Base-by-base conservation (phyloP, 768 basidiomycete genomes). In the Lactarius vividus region DNA sequence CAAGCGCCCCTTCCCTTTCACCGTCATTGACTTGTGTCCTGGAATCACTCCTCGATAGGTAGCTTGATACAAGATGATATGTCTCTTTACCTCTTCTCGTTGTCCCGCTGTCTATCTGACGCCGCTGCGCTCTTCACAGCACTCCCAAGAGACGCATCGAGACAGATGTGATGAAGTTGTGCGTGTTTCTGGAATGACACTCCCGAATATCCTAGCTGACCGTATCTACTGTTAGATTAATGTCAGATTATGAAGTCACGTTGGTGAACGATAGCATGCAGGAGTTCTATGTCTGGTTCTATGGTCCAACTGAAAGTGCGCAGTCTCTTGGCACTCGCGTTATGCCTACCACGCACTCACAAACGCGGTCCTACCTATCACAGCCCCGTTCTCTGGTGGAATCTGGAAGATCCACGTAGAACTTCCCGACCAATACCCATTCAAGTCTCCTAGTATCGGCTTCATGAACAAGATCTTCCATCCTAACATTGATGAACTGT, bases 401-500 rank as follows among this genome's bases (percentile, higher is more conserved):
- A 91, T 95, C 62, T 99, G 97, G 97, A 97, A 96, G 84, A 96
- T 99, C 67, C 97, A 99, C 73, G 97, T 99, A 65, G 97, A 99
- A 75, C 83, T 99, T 26, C 97, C 96, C 28, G 94, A 98, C 70
- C 94, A 97, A 77, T 99, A 98, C 75, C 97, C 97, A 2, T 99
- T 90, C 86, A 98, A 98, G 78, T 96, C 94, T 33, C 97, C 97
- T 6, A 95, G 93, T 74, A 99, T 99, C 71, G 97, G 97, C 2
- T 99, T 99, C 79, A 96, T 97, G 94, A 99, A 99, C 85, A 98
- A 98, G 89, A 98, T 99, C 76, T 98, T 97, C 75, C 97, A 98
- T 73, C 97, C 97, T 23, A 99, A 99, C 74, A 99, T 99, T 73
- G 97, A 99, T 78, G 97, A 99, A 78, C 80, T 97, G 91, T 98